Evolutionary conservation across 2,329 filamentous ascomycete species (phyloP), one percentile per base, ranked within the genome.

Genomic region (Cladosporium sp.): DNA sequence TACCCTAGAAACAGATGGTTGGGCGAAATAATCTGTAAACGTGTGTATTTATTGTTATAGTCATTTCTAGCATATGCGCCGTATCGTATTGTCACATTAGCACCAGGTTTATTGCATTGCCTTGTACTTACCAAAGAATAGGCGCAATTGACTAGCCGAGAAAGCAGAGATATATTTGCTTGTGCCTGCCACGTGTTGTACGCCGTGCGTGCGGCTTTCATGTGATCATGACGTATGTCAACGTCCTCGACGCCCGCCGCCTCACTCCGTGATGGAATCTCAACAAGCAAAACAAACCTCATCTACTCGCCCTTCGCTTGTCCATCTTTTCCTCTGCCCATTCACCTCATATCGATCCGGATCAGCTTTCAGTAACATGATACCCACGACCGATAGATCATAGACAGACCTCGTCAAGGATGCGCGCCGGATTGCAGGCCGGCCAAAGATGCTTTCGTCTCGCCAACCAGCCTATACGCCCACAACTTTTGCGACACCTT

Each of bases 401-500:
- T 30, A 47, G 28, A 20, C 5, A 9, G 12, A 15, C 19, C 28
- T 34, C 12, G 36, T 30, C 38, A 28, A 60, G 51, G 15, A 71
- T 71, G 69, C 66, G 67, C 49, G 63, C 66, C 58, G 63, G 64
- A 39, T 43, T 65, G 54, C 55, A 63, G 43, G 62, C 68, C 25
- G 66, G 64, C 52, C 67, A 66, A 59, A 64, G 56, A 28, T 64
- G 56, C 59, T 59, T 56, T 59, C 54, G 50, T 49, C 56, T 63
- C 63, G 56, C 60, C 51, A 63, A 61, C 50, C 59, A 63, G 54
- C 38, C 62, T 15, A 40, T 65, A 19, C 69, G 68, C n/a, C 68
- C 69, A 37, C 69, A 67, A 50, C 56, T 70, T 34, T 52, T 68
- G 3, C 68, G 69, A 54, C 67, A 70, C 38, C 63, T 72, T 34